phyloP scores from a whole-genome alignment of 108 stramenopile genomes.

The Cyclotella atomus region DNA sequence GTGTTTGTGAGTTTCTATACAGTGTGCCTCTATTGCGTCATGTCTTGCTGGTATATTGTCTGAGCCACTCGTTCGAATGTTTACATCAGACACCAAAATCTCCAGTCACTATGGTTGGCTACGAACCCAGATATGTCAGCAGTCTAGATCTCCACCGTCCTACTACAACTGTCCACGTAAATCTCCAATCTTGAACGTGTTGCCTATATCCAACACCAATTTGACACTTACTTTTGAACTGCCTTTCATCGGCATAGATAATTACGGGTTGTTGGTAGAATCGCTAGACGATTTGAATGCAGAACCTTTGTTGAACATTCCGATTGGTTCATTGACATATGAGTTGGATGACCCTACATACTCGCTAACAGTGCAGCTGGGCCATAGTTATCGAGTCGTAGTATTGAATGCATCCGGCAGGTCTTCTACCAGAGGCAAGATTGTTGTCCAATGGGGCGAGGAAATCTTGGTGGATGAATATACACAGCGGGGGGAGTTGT shows the following conservation, averaged over 20 bases:
- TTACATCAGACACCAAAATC: slow-evolving; percentile 17
- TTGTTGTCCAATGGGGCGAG: slow-evolving; percentile 12
- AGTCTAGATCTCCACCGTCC: slow-evolving; percentile 16
- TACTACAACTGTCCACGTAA: slow-evolving; percentile 17
- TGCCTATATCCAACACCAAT: neutral
- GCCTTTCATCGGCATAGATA: neutral
- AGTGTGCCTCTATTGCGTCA: neutral
- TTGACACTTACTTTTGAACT: slow-evolving; percentile 3
- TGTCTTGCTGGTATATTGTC: neutral
- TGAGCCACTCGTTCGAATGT: neutral
- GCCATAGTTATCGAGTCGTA: slow-evolving; percentile 16
- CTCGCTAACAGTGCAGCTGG: slow-evolving; percentile 9
- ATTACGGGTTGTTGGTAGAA: slow-evolving; percentile 25
- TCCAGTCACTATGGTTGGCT: slow-evolving; percentile 24
- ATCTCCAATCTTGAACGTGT: neutral
- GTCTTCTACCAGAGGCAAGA: neutral
- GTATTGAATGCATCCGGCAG: slow-evolving; percentile 8
- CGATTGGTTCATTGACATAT: neutral
- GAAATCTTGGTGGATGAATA: slow-evolving; percentile 18
- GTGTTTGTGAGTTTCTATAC: slow-evolving; percentile 29
- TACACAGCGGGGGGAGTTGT: slow-evolving; percentile 14
- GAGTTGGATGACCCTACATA: neutral
- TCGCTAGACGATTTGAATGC: slow-evolving; percentile 19
- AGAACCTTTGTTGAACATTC: neutral
- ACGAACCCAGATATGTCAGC: slow-evolving; percentile 25